These are phyloP conservation scores for Microascus cirrosus DNA, from an alignment of 2,329 filamentous ascomycete genomes.

Conservation along the genomic window DNA sequence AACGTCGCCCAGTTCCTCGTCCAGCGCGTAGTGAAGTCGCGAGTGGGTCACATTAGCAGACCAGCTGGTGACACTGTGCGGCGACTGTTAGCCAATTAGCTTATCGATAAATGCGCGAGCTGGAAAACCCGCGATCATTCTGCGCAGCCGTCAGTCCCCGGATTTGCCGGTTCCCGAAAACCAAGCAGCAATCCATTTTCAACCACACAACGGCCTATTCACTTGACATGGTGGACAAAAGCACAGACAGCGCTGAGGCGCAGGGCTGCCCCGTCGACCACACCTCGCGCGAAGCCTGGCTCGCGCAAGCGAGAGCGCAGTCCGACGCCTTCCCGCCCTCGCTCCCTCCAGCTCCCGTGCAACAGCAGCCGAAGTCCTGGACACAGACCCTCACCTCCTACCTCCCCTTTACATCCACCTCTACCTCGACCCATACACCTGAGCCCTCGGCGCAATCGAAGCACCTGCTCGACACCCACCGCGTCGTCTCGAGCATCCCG, in stretches of 20 bases:
- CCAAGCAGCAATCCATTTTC: too few relatives aligned
- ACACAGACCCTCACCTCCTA: conserved; percentile 27
- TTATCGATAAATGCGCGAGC: background rate
- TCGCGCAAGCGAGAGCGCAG: conserved; percentile 48
- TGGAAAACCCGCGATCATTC: background rate
- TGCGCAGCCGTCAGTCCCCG: background rate
- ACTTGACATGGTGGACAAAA: background rate
- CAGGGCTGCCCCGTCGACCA: conserved; percentile 76
- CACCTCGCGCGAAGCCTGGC: conserved; percentile 79
- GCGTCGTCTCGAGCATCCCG: conserved; percentile 72
- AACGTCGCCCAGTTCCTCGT: too few relatives aligned
- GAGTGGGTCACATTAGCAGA: background rate
- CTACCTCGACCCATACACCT: conserved; percentile 5
- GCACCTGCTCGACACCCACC: conserved; percentile 47
- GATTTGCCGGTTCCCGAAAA: background rate
- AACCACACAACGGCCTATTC: background rate
- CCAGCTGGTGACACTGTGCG: background rate
- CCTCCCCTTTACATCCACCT: conserved; percentile 26
- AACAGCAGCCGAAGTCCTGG: conserved; percentile 25
- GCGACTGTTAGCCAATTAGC: background rate
- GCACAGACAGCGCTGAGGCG: background rate
- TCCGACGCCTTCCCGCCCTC: conserved; percentile 31
- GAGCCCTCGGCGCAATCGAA: conserved; percentile 6
- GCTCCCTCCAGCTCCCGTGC: conserved; percentile 24
- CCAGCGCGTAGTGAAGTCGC: too few relatives aligned